Evolutionary conservation across 805 yeast species (phyloP).

Genomic region (Myxozyma sirexii): DNA sequence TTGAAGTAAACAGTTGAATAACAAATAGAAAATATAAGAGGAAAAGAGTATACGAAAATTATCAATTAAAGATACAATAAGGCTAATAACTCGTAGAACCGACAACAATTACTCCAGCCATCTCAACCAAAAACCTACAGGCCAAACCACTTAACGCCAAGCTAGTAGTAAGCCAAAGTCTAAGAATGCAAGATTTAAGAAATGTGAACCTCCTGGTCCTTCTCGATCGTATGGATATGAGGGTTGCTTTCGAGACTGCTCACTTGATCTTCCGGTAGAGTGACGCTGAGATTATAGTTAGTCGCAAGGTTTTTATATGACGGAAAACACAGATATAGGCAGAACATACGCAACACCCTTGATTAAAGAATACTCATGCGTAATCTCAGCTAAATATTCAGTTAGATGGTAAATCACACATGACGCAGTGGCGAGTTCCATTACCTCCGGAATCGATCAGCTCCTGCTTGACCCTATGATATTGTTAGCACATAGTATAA

Average conservation of each 20-base stretch:
- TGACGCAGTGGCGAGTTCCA: background rate
- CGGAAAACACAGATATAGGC: background rate
- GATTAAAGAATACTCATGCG: slow-evolving; percentile 36
- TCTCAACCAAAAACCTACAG: no score
- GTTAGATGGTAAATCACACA: background rate
- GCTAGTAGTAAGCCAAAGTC: background rate
- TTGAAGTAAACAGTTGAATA: no score
- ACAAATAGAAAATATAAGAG: no score
- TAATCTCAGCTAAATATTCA: slow-evolving; percentile 25
- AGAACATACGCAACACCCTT: slow-evolving; percentile 36
- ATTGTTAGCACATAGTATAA: background rate
- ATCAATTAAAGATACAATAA: no score
- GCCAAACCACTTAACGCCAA: no score
- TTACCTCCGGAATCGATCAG: slow-evolving; percentile 34
- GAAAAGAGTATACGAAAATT: no score
- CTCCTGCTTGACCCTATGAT: slow-evolving; percentile 27
- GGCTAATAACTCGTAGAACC: no score
- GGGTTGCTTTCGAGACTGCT: slow-evolving; percentile 28
- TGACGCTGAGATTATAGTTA: slow-evolving; percentile 13
- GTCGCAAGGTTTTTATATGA: background rate
- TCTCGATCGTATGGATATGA: slow-evolving; percentile 32
- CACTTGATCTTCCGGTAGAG: slow-evolving; percentile 32
- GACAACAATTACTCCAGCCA: no score
- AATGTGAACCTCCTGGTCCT: slow-evolving; percentile 37
- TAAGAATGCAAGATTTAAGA: background rate